phyloP scores from a whole-genome alignment of 2,329 filamentous ascomycete species.

The Knoxdaviesia capensis region DNA sequence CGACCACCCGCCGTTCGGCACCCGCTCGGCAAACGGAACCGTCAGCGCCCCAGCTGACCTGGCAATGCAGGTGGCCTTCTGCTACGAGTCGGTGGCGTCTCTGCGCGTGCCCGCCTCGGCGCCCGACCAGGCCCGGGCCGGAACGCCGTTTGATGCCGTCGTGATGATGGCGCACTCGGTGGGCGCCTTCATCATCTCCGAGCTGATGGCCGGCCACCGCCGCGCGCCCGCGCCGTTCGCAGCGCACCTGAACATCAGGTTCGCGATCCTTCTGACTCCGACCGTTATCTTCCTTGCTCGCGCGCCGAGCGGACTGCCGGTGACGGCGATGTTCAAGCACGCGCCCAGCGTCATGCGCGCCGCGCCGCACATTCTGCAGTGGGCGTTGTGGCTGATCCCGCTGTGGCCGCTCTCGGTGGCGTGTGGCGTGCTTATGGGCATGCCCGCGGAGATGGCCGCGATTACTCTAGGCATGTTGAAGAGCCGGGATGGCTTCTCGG shows the following conservation, averaged over 20 bases:
- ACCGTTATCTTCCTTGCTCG: conserved; percentile 51
- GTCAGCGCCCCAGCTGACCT: conserved; percentile 26
- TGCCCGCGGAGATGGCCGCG: conserved; percentile 25
- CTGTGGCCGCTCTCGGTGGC: conserved; percentile 7
- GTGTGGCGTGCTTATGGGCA: conserved; percentile 20
- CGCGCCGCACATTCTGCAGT: too few species aligned
- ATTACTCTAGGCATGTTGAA: conserved; percentile 32
- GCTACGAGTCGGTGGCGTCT: conserved; percentile 17
- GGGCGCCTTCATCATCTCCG: conserved; percentile 50
- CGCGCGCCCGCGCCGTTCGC: conserved; percentile 13
- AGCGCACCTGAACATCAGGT: conserved; percentile 17
- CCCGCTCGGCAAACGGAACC: conserved; percentile 4
- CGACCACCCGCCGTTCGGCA: conserved; percentile 25
- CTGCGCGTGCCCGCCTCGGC: conserved; percentile 11
- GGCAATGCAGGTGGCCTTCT: conserved; percentile 28
- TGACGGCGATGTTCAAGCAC: conserved; percentile 11
- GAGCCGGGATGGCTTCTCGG: conserved; percentile 35
- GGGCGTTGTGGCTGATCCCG: too few species aligned
- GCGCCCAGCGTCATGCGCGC: too few species aligned
- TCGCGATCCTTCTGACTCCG: conserved; percentile 50
- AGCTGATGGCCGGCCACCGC: conserved; percentile 39
- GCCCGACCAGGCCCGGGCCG: conserved; percentile 9
- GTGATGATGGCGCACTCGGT: conserved; percentile 58
- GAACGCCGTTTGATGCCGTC: conserved; percentile 30
- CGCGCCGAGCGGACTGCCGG: conserved; percentile 36